These are phyloP conservation scores for Starmerella geochares DNA, from an alignment of 805 yeast species.

Conservation along the genomic window DNA sequence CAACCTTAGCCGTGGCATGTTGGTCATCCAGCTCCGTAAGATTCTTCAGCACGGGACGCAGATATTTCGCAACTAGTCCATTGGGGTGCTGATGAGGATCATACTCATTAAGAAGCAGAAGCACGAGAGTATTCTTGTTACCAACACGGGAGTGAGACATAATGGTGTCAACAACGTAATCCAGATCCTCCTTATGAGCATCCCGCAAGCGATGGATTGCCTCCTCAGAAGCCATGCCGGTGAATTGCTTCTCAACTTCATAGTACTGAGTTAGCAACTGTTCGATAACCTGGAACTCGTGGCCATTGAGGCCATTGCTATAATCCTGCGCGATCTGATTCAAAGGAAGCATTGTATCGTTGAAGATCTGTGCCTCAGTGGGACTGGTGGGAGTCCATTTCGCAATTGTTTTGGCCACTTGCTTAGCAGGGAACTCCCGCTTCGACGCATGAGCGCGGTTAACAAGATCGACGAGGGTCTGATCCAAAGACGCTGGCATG, in stretches of 20 bases:
- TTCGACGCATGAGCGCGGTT: constrained; percentile 54
- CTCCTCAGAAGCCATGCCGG: constrained; percentile 52
- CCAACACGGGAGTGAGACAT: constrained; percentile 89
- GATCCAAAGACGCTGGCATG: constrained; percentile 68
- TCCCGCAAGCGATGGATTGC: constrained; percentile 81
- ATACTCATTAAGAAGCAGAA: constrained; percentile 75
- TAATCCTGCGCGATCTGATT: constrained; percentile 59
- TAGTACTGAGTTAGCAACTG: constrained; percentile 60
- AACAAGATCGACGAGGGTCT: constrained; percentile 51
- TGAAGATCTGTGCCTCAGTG: constrained; percentile 37
- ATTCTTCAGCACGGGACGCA: constrained; percentile 62
- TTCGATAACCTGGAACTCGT: constrained; percentile 70
- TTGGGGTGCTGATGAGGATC: constrained; percentile 68
- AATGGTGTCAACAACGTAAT: constrained; percentile 58
- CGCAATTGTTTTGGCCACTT: constrained; percentile 58
- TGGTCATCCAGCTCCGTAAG: constrained; percentile 85
- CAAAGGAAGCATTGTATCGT: constrained; percentile 61
- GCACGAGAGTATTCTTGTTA: constrained; percentile 79
- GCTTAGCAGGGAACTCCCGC: constrained; percentile 91
- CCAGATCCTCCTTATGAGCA: constrained; percentile 65
- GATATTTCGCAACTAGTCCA: constrained; percentile 54
- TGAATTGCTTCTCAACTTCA: constrained; percentile 64
- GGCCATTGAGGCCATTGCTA: constrained; percentile 64
- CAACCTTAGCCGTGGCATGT: constrained; percentile 74
- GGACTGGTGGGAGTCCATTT: constrained; percentile 51